Percentiles rank a stretch among this genome's conserved stretches.
These are phyloP conservation scores for Candida peoriensis DNA, from an alignment of 805 yeast species.

Conservation along the genomic window DNA sequence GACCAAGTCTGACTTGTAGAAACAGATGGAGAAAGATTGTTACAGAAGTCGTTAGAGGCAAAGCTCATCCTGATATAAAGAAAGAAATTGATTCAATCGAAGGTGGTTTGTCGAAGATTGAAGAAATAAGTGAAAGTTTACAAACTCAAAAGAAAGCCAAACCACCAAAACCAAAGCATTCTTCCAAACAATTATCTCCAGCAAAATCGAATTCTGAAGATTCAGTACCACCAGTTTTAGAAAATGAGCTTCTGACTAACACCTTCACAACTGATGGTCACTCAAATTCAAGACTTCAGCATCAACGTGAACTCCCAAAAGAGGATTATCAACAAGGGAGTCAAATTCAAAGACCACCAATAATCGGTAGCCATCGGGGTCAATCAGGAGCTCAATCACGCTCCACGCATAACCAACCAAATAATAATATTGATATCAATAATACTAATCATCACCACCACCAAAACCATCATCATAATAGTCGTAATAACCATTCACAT, in stretches of 20 bases:
- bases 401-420: neutral
- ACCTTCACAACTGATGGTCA: neutral
- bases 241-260: neutral
- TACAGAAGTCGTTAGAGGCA: constrained; percentile 66
- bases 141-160: constrained; percentile 11
- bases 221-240: neutral
- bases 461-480: neutral
- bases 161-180: neutral
- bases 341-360: too few species aligned
- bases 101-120: constrained; percentile 26
- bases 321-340: too few species aligned
- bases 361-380: too few species aligned
- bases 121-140: constrained; percentile 21
- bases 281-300: neutral
- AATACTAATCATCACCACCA: neutral
- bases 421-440: neutral
- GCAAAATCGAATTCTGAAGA: neutral
- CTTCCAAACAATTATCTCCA: neutral
- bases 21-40: constrained; percentile 89
- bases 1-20: constrained; percentile 87
- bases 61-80: constrained; percentile 50
- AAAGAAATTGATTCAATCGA: constrained; percentile 54
- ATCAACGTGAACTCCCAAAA: too few species aligned
- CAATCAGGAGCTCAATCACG: too few species aligned
- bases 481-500: constrained; percentile 1